Percentiles rank a stretch among this genome's conserved stretches.
These are phyloP conservation scores for Colletotrichum truncatum DNA, from an alignment of 2,329 filamentous ascomycete genomes.

Conservation along the genomic window DNA sequence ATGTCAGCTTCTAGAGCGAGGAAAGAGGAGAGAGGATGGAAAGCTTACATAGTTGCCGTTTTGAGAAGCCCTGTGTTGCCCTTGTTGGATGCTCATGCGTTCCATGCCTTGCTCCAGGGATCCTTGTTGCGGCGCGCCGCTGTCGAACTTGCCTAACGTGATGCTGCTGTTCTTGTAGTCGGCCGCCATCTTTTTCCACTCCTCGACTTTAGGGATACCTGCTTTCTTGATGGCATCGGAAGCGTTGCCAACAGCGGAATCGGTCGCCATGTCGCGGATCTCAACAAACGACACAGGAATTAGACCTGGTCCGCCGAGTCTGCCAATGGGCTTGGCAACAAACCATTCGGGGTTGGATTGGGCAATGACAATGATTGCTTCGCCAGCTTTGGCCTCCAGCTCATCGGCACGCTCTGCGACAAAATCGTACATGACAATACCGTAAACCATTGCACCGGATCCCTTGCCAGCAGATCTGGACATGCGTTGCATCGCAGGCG, in stretches of 20 bases:
- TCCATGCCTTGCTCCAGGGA: slow-evolving; percentile 77
- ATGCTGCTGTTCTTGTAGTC: slow-evolving; percentile 99
- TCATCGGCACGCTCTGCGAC: slow-evolving; percentile 95
- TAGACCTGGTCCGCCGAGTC: slow-evolving; percentile 92
- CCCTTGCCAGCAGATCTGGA: slow-evolving; percentile 57
- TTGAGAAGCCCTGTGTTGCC: slow-evolving; percentile 52
- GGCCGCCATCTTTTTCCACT: slow-evolving; percentile 99
- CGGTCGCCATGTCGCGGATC: slow-evolving; percentile 91
- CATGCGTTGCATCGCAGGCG: slow-evolving; percentile 47
- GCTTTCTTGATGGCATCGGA: slow-evolving; percentile 87
- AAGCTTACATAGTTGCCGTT: slow-evolving; percentile 60
- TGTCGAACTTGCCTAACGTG: slow-evolving; percentile 89
- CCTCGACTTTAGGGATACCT: slow-evolving; percentile 93
- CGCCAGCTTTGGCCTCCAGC: slow-evolving; percentile 91
- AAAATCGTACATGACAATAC: slow-evolving; percentile 97
- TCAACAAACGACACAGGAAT: slow-evolving; percentile 98
- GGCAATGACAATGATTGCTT: slow-evolving; percentile 97
- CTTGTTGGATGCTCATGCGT: slow-evolving; percentile 78
- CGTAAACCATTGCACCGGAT: slow-evolving; percentile 89
- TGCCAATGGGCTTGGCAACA: slow-evolving; percentile 97
- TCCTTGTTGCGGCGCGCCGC: slow-evolving; percentile 50
- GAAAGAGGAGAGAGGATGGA: too few relatives aligned
- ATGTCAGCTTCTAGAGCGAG: not conserved
- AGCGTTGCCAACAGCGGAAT: slow-evolving; percentile 82
- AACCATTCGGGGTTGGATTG: slow-evolving; percentile 99